Conservation (phyloP, 495 filamentous ascomycete species). For the Penicillium bovifimosum region DNA sequence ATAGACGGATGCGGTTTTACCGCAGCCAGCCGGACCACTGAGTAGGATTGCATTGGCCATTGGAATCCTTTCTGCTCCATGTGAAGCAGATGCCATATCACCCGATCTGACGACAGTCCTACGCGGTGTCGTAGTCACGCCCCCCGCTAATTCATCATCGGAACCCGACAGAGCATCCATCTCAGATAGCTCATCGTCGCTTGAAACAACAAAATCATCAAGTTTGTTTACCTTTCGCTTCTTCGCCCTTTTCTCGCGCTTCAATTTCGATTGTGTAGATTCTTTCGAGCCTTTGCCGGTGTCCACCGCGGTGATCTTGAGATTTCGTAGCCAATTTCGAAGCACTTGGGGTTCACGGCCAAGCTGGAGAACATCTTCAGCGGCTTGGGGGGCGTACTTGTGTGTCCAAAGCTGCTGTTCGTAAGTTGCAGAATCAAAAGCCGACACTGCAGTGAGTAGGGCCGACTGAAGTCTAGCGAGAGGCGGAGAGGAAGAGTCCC, state of each 20-base stretch:
- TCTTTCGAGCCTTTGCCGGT: constrained; percentile 45
- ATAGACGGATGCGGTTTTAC: constrained; percentile 89
- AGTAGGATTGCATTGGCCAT: constrained; percentile 64
- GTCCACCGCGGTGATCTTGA: constrained; percentile 70
- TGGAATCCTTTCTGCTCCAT: constrained; percentile 38
- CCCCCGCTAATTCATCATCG: constrained; percentile 49
- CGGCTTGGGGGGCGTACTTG: constrained; percentile 75
- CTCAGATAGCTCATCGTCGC: constrained; percentile 72
- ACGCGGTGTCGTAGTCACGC: constrained; percentile 36
- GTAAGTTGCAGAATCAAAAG: constrained; percentile 75
- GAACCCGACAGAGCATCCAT: constrained; percentile 67
- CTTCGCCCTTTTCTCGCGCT: constrained; percentile 46
- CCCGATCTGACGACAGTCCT: constrained; percentile 62
- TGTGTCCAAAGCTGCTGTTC: constrained; percentile 72
- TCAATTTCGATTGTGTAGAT: constrained; percentile 39
- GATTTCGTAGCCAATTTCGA: constrained; percentile 74
- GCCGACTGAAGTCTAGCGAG: constrained; percentile 55
- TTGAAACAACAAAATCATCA: constrained; percentile 80
- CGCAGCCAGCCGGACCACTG: constrained; percentile 85
- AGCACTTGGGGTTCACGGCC: constrained; percentile 67
- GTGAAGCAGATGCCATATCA: constrained; percentile 35
- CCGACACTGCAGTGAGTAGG: constrained; percentile 56
- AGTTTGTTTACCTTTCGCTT: constrained; percentile 66
- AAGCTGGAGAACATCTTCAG: constrained; percentile 69
- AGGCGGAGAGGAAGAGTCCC: constrained; percentile 32